These are phyloP conservation scores for Lyophyllum shimeji DNA, from an alignment of 768 basidiomycete species.

Conservation along the genomic window DNA sequence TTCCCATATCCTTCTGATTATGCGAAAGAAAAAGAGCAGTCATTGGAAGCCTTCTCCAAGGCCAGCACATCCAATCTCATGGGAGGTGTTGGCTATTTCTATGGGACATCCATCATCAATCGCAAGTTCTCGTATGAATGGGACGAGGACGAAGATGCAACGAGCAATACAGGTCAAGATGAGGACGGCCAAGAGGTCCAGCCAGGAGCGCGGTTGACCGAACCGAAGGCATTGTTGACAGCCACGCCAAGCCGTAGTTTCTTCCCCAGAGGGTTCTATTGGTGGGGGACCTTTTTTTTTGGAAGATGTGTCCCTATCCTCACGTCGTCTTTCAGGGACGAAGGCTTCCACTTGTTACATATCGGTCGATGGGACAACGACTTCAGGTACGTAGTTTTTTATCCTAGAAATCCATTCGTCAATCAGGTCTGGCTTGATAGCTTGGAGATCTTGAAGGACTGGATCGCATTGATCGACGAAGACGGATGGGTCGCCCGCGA, in stretches of 20 bases:
- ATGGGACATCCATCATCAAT: conserved; percentile 87
- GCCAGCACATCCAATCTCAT: conserved; percentile 88
- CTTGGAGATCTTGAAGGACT: conserved; percentile 85
- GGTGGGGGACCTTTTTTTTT: conserved; percentile 42
- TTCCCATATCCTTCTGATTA: conserved; percentile 71
- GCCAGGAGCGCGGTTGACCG: conserved; percentile 65
- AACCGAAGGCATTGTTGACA: conserved; percentile 76
- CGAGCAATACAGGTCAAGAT: conserved; percentile 26
- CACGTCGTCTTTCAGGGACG: conserved; percentile 63
- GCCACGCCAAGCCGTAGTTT: conserved; percentile 96
- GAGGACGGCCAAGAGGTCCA: conserved; percentile 39
- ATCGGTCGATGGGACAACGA: conserved; percentile 94
- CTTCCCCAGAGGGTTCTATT: conserved; percentile 98
- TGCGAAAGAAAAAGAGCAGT: conserved; percentile 42
- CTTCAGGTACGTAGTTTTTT: conserved; percentile 49
- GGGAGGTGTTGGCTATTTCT: conserved; percentile 94
- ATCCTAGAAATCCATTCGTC: background rate
- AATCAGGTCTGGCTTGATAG: conserved; percentile 33
- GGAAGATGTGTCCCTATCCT: conserved; percentile 9
- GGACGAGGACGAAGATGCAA: conserved; percentile 64
- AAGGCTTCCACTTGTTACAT: conserved; percentile 92
- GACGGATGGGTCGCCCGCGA: conserved; percentile 96
- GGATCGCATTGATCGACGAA: conserved; percentile 89
- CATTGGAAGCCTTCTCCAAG: conserved; percentile 75
- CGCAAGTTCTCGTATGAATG: conserved; percentile 85